These are phyloP conservation scores for Venturia carpophila DNA, from an alignment of 2,329 filamentous ascomycete genomes.

Conservation along the genomic window DNA sequence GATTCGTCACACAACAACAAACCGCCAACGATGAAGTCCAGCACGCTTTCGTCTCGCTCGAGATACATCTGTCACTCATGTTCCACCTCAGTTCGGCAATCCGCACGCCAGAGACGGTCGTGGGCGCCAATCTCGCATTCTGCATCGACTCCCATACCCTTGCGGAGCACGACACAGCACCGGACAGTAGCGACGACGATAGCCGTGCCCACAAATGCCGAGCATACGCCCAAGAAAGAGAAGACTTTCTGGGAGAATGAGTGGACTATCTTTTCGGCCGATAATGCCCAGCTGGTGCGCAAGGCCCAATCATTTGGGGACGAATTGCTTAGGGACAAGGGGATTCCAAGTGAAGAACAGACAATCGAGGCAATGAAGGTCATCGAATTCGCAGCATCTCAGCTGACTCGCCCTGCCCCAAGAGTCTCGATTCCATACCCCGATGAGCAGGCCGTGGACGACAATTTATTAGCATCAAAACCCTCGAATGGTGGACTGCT, in stretches of 20 bases:
- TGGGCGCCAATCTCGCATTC: slow-evolving; percentile 7
- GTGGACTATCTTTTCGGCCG: slow-evolving; percentile 18
- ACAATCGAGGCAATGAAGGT: slow-evolving; percentile 17
- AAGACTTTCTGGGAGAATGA: slow-evolving; percentile 19
- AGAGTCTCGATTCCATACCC: background rate
- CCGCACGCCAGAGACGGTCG: slow-evolving; percentile 1
- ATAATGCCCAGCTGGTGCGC: slow-evolving; percentile 17
- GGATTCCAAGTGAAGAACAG: slow-evolving; percentile 14
- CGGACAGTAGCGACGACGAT: slow-evolving; percentile 2
- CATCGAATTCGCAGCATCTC: slow-evolving; percentile 16
- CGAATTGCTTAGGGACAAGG: slow-evolving; percentile 12
- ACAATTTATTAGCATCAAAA: background rate
- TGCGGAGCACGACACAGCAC: background rate
- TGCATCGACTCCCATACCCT: background rate
- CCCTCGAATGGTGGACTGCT: slow-evolving; percentile 33
- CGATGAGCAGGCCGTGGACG: slow-evolving; percentile 29
- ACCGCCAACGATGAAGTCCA: slow-evolving; percentile 1
- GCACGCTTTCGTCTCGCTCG: background rate
- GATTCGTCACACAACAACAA: slow-evolving; percentile 13
- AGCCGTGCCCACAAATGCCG: background rate
- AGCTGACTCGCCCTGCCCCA: slow-evolving; percentile 16
- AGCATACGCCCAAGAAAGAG: slow-evolving; percentile 12
- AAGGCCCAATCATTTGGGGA: slow-evolving; percentile 18
- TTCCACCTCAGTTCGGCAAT: slow-evolving; percentile 3
- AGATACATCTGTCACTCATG: slow-evolving; percentile 12